phyloP scores from a whole-genome alignment of 179 eudicot species.

The Spergularia azorica region DNA sequence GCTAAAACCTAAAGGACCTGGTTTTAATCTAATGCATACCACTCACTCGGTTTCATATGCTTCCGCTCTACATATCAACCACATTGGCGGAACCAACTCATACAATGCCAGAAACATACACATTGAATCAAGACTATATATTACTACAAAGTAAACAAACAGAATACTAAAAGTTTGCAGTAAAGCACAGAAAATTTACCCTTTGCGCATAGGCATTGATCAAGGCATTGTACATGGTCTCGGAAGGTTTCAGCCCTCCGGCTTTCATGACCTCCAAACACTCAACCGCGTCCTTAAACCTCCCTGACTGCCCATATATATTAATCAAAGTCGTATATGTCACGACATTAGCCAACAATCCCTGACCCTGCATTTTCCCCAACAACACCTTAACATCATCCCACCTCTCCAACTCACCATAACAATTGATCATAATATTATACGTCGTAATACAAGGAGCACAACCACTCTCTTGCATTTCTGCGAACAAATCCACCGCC shows the following conservation, averaged over 20 bases:
- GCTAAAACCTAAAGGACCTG: not conserved
- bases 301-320: conserved; percentile 89
- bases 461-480: conserved; percentile 77
- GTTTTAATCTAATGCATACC: not conserved
- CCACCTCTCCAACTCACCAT: conserved; percentile 86
- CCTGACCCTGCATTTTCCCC: conserved; percentile 80
- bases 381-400: conserved; percentile 61
- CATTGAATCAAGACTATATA: not conserved
- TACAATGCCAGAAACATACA: not conserved
- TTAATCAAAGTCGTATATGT: conserved; percentile 86
- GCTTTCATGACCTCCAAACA: conserved; percentile 97
- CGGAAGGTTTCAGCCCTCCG: conserved; percentile 75
- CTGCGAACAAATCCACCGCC: conserved; percentile 74
- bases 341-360: conserved; percentile 81
- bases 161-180: not conserved
- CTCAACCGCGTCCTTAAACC: conserved; percentile 85
- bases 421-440: conserved; percentile 90
- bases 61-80: not conserved
- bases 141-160: not conserved
- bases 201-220: conserved; percentile 97
- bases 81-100: not conserved
- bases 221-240: conserved; percentile 93
- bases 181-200: conserved; percentile 43
- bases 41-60: not conserved
- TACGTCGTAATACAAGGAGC: conserved; percentile 77